phyloP scores from a whole-genome alignment of 768 basidiomycete species.

The Macrocybe gigantea region DNA sequence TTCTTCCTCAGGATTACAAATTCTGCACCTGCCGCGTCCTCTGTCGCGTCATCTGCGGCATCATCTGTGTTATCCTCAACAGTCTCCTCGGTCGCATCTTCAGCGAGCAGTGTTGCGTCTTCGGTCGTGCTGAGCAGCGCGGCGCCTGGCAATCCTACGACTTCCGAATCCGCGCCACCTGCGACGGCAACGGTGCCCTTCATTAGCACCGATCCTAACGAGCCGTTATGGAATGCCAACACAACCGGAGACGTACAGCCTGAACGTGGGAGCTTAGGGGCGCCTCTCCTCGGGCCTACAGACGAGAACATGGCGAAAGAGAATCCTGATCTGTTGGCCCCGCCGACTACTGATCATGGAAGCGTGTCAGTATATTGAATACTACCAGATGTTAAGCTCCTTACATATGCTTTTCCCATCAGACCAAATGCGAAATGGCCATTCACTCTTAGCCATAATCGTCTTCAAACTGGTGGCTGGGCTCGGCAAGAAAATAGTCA shows the following conservation, averaged over 20 bases:
- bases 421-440: conserved; percentile 54
- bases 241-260: conserved; percentile 22
- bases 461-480: conserved; percentile 56
- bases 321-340: conserved; percentile 38
- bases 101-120: conserved; percentile 11
- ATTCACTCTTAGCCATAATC: conserved; percentile 47
- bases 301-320: conserved; percentile 34
- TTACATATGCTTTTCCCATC: background rate
- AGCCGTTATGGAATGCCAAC: conserved; percentile 27
- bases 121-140: background rate
- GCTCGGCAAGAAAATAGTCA: conserved; percentile 49
- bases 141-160: conserved; percentile 9
- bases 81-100: conserved; percentile 1
- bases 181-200: conserved; percentile 38
- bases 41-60: conserved; percentile 9
- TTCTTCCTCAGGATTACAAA: conserved; percentile 21
- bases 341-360: conserved; percentile 39
- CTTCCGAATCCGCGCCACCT: conserved; percentile 15
- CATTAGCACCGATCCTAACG: conserved; percentile 37
- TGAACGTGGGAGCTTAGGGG: conserved; percentile 31
- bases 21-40: conserved; percentile 21
- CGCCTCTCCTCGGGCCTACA: conserved; percentile 34
- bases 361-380: conserved; percentile 26
- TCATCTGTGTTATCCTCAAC: conserved; percentile 1
- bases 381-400: background rate